Base-by-base conservation (phyloP, 495 filamentous ascomycete species). In the Chaetomium cochliodes region DNA sequence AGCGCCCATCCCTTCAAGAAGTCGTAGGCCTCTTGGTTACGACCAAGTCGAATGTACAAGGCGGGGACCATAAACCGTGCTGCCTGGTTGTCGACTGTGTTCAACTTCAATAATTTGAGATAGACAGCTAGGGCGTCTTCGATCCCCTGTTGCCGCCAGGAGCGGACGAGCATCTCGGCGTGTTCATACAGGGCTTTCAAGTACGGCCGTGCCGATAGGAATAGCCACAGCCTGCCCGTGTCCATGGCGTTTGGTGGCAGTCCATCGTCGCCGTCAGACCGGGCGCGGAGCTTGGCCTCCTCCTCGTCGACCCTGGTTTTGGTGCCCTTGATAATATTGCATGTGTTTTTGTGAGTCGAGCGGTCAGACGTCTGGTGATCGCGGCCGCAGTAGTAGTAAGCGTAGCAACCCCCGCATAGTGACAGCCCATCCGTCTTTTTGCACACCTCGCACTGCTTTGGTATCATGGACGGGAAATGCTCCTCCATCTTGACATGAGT, bases 21-120 rank as follows among this genome's bases (percentile, higher is more conserved):
- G 59, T 85, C 81, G 64, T 86, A 87, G 72, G 76, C 81, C 56
- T 85, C 79, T 60, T 85, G 82, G 61, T 85, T 82, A 60, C 70
- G 74, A 22, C 76, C 72, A 52, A 85, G 71, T 18, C 83, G 77
- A n/a, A 85, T 47, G 50, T 78, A 73, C 52, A 81, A 46, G 0
- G 69, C 69, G 8, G 83, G 84, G 5, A 82, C 57, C 8, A 77
- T 7, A 18, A 67, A 23, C 5, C 81, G 76, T 3, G 78, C 52
- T 4, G 78, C 79, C 69, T 84, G 73, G 63, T 82, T 81, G 60
- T 85, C 81, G 44, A 69, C n/a, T 0, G 75, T 72, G 61, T 77
- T 73, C 9, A 83, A 65, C 5, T 72, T 71, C 50, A 84, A 66
- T 58, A 80, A 70, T 41, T 79, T 77, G 61, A 69, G 69, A 33